Percentiles rank a stretch among this genome's conserved stretches.
phyloP scores from a whole-genome alignment of 257 asterid species.

The Capsicum rhomboideum region DNA sequence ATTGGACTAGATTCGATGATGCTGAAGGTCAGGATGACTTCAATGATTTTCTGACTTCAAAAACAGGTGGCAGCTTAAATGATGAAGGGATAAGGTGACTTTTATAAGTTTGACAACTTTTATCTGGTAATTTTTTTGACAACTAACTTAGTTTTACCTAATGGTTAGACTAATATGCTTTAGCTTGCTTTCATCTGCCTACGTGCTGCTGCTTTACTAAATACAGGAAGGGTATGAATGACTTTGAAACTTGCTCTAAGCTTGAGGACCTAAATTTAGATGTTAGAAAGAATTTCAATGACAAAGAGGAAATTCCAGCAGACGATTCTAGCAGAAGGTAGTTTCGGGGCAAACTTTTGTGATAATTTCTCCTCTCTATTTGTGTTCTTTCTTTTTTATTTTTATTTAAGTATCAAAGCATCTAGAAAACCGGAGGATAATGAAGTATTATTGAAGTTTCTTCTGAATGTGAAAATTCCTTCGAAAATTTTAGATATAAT shows the following conservation, averaged over 20 bases:
- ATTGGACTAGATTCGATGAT: conserved; percentile 49
- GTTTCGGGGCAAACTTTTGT: conserved; percentile 17
- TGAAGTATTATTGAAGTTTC: not conserved
- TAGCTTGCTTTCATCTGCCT: not conserved
- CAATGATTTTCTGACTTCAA: conserved; percentile 24
- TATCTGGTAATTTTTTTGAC: not conserved
- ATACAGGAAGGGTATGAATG: conserved; percentile 54
- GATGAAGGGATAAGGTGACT: conserved; percentile 42
- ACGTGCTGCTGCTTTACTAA: conserved; percentile 21
- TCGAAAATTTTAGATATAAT: no score
- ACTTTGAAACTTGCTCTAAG: conserved; percentile 79
- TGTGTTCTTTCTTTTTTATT: not conserved
- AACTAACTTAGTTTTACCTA: not conserved
- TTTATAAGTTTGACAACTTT: conserved; percentile 2
- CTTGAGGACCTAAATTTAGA: conserved; percentile 81
- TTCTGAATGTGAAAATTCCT: not conserved
- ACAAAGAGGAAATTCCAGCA: conserved; percentile 30
- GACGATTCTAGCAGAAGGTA: conserved; percentile 52
- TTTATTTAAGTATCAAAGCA: not conserved
- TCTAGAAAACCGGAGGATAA: not conserved
- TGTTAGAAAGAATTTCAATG: conserved; percentile 46
- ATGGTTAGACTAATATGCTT: not conserved
- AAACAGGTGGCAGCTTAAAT: conserved; percentile 17
- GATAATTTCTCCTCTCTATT: conserved; percentile 5
- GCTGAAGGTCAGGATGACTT: conserved; percentile 39